Base-by-base conservation (phyloP, 306 rosid genomes). In the Cicer arietinum region DNA sequence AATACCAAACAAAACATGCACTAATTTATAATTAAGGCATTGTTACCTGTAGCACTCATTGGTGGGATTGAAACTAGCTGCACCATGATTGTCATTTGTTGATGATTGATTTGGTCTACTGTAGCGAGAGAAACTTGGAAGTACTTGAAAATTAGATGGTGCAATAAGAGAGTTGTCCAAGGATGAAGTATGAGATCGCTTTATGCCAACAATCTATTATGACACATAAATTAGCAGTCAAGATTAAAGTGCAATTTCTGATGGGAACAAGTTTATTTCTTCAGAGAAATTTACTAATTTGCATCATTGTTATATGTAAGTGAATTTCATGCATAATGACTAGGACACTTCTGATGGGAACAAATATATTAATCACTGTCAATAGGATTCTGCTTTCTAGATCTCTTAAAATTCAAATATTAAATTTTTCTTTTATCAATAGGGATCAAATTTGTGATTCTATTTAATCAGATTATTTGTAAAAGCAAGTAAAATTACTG, bases 21-120 rank as follows among this genome's bases (percentile, higher is more conserved):
- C 37, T 11, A 42, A 16, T 53, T 74, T 30, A 46, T 20, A 25
- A 46, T 37, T 8, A 67, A 72, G 44, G 42, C 10, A 40, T 37
- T 80, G 80, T 48, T 78, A 87, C 91, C 82, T 83, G 75, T 68
- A 77, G 70, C 47, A 22, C 37, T 79, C 82, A 3, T 69, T 84
- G 11, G 75, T 8, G 8, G 82, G 66, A 71, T 52, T 61, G 76
- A 77, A 64, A 44, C 40, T 54, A 44, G 39, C 44, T 13, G 40
- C 44, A 44, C 70, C 76, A 2, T 65, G 81, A 64, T 4, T 64
- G 8, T 76, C 82, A 74, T 53, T 78, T 63, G 68, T 7, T 17
- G 83, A 77, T 41, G 83, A 65, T 60, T 63, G 78, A 4, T 69
- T 79, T 45, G 73, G 43, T 46, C 83, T 79, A 54, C 16, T 59